phyloP scores from a whole-genome alignment of 2,329 filamentous ascomycete species.

The Cucurbitaria berberidis region DNA sequence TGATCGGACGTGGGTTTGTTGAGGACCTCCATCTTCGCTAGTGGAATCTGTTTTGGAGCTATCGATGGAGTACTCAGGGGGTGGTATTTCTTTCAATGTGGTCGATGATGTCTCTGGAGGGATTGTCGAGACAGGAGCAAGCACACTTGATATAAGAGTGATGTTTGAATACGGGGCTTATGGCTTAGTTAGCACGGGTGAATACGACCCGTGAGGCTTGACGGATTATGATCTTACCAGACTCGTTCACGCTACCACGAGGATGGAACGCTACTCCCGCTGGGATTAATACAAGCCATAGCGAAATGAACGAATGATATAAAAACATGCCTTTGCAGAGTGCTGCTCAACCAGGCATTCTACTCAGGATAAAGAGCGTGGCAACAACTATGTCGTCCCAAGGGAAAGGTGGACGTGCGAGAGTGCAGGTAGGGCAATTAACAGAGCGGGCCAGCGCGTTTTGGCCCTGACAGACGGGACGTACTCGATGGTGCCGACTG shows the following conservation, averaged over 20 bases:
- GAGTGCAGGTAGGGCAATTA: conserved; percentile 29
- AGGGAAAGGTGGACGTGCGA: conserved; percentile 16
- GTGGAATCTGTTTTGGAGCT: conserved; percentile 2
- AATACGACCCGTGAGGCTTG: conserved; percentile 28
- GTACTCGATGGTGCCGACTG: conserved; percentile 13
- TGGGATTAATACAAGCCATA: conserved; percentile 23
- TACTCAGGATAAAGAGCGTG: conserved; percentile 26
- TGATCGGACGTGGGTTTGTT: conserved; percentile 12
- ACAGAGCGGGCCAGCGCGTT: conserved; percentile 25
- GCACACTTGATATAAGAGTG: conserved; percentile 22
- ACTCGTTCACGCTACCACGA: conserved; percentile 25
- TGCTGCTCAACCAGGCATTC: conserved; percentile 28
- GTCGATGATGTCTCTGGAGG: conserved; percentile 3
- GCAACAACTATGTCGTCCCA: conserved; percentile 21
- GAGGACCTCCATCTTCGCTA: conserved; percentile 14
- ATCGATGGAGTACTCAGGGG: conserved; percentile 2
- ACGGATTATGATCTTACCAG: conserved; percentile 29
- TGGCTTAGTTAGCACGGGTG: conserved; percentile 35
- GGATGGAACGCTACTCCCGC: conserved; percentile 28
- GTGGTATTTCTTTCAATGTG: neutral
- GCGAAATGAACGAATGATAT: conserved; percentile 12
- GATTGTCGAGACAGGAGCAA: conserved; percentile 10
- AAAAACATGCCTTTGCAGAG: conserved; percentile 26
- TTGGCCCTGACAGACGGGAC: conserved; percentile 19
- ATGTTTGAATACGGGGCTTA: conserved; percentile 39